These are phyloP conservation scores for Polygonum aviculare DNA, from an alignment of 148 eudicot species.

Conservation along the genomic window DNA sequence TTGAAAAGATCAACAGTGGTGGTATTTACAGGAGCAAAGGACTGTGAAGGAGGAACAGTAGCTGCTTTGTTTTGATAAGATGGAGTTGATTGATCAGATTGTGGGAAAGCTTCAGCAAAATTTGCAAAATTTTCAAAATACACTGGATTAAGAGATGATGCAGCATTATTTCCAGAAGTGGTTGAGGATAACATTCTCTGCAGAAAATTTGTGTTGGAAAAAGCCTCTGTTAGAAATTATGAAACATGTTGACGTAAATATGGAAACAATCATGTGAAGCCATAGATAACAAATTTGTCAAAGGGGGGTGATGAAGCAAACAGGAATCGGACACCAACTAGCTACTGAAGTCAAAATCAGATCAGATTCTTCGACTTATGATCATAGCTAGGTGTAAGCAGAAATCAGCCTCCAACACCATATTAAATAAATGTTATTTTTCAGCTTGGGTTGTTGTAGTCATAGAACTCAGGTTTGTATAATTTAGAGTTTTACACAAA, in stretches of 20 bases:
- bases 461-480: background rate
- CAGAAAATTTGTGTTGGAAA: slow-evolving; percentile 8
- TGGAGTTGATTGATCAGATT: slow-evolving; percentile 25
- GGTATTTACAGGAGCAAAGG: slow-evolving; percentile 30
- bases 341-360: background rate
- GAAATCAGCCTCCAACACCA: background rate
- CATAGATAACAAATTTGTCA: background rate
- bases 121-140: slow-evolving; percentile 31
- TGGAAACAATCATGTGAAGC: background rate
- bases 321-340: background rate
- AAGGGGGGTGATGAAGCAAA: background rate
- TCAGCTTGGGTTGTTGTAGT: background rate
- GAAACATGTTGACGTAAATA: background rate
- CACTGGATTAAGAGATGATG: slow-evolving; percentile 39
- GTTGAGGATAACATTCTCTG: slow-evolving; percentile 69
- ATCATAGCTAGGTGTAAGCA: background rate
- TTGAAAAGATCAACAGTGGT: slow-evolving; percentile 47
- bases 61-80: slow-evolving; percentile 24
- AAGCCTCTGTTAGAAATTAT: background rate
- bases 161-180: slow-evolving; percentile 49
- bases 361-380: background rate
- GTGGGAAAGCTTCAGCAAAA: slow-evolving; percentile 25
- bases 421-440: background rate
- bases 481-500: background rate
- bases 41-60: slow-evolving; percentile 29